phyloP scores from a whole-genome alignment of 2,329 filamentous ascomycete species.

The Simplicillium sp. region DNA sequence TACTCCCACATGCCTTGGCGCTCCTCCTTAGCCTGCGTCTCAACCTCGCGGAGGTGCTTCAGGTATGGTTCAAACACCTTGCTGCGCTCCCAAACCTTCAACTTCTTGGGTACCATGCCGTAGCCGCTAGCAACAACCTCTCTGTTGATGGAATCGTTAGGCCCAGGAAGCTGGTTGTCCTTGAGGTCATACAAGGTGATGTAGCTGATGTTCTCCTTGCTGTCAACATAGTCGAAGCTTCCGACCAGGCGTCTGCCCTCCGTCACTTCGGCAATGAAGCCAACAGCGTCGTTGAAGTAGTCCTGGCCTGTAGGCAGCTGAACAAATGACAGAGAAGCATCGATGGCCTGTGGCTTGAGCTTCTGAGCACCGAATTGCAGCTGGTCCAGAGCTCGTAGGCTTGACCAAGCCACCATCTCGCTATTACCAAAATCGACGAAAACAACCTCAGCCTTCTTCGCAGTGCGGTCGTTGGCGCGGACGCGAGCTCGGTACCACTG shows the following conservation, averaged over 20 bases:
- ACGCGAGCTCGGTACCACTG: conserved; percentile 93
- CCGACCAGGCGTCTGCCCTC: conserved; percentile 73
- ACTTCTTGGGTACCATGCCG: conserved; percentile 84
- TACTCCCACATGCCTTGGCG: conserved; percentile 96
- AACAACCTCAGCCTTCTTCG: conserved; percentile 79
- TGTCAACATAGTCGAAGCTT: conserved; percentile 76
- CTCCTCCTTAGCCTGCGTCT: conserved; percentile 69
- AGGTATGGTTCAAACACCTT: conserved; percentile 61
- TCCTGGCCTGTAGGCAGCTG: conserved; percentile 77
- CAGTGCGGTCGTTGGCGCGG: conserved; percentile 83
- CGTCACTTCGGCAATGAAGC: conserved; percentile 65
- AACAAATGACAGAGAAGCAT: conserved; percentile 79
- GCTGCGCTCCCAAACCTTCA: conserved; percentile 82
- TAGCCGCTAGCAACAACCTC: conserved; percentile 76
- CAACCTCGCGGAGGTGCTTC: conserved; percentile 60
- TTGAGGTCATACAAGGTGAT: conserved; percentile 82
- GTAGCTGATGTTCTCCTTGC: conserved; percentile 71
- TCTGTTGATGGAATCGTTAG: conserved; percentile 78
- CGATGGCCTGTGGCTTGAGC: conserved; percentile 77
- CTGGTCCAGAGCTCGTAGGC: conserved; percentile 71
- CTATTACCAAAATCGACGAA: conserved; percentile 97
- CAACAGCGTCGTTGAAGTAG: conserved; percentile 73
- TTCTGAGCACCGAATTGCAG: conserved; percentile 71
- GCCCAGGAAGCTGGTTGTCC: conserved; percentile 40
- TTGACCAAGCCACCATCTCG: conserved; percentile 77